Base-by-base conservation (phyloP, 176 grass and related monocot species). In the Raddia distichophylla region DNA sequence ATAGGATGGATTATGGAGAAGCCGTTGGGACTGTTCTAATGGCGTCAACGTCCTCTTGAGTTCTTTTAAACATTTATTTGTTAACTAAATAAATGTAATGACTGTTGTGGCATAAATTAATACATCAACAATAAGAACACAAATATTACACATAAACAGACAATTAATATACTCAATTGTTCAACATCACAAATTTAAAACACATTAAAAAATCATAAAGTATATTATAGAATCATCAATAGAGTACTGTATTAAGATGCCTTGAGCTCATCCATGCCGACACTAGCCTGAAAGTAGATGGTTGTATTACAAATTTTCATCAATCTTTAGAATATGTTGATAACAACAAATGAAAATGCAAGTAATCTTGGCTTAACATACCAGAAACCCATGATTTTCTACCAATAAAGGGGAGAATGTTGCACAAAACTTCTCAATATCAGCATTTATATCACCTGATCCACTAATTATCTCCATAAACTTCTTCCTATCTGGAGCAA, bases 401-500 rank as follows among this genome's bases (percentile, higher is more conserved):
- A 32, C 87, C 16, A 97, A 82, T 17, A 97, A 74, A 63, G 87
- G 84, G 48, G 85, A 64, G 68, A 97, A 91, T 27, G 64, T 76
- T 54, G 73, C 32, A 62, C 94, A 94, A 34, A 97, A 97, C 34
- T 86, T 87, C 57, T 97, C 75, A 1, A 97, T 92, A 6, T 97
- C 91, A 37, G 61, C 79, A 59, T 91, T 86, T 60, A 94, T 80
- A 76, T 91, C 60, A 40, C 91, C 91, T 84, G 81, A 84, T 66
- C 89, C 91, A 51, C 84, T 84, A 60, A 97, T 90, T 55, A 97
- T 78, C 50, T 91, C 91, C 91, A 90, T 90, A 77, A 94, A 97
- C 79, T 94, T 97, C 71, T 97, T 97, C 80, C 91, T 89, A 51
- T 97, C 91, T 54, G 94, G 91, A 18, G 91, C 87, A 64, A 94